A percentile compares a stretch with the other conserved stretches of the same genome.
phyloP scores from a whole-genome alignment of 2,329 filamentous ascomycete genomes.

The Exophiala aquamarina region DNA sequence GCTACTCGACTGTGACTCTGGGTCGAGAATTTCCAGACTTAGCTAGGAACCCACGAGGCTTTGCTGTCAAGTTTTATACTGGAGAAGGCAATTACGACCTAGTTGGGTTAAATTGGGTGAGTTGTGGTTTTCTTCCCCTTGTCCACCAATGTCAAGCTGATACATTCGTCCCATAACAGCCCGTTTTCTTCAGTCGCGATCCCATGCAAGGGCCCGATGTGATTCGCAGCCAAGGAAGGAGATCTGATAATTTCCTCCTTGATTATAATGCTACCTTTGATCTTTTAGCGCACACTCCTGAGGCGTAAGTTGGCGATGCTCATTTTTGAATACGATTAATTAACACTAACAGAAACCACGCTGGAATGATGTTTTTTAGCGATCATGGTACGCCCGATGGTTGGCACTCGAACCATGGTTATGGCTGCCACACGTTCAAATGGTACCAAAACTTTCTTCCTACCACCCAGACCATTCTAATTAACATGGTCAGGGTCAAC shows the following conservation, averaged over 20 bases:
- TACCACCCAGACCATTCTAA: constrained; percentile 5
- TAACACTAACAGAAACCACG: constrained; percentile 40
- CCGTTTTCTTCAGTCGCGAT: constrained; percentile 52
- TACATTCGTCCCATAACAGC: no score
- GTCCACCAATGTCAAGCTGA: not conserved
- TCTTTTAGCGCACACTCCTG: constrained; percentile 31
- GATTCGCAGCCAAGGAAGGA: constrained; percentile 48
- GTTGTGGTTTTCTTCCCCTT: not conserved
- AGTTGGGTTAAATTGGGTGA: constrained; percentile 47
- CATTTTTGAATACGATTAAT: no score
- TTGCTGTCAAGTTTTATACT: constrained; percentile 53
- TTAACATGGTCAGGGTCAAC: constrained; percentile 39
- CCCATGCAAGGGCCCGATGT: constrained; percentile 50
- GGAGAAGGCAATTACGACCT: constrained; percentile 52
- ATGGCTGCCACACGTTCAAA: constrained; percentile 50
- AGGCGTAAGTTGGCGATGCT: no score
- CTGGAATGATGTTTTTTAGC: constrained; percentile 51
- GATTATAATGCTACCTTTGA: constrained; percentile 52
- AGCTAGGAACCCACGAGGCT: constrained; percentile 48
- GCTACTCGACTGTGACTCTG: constrained; percentile 47
- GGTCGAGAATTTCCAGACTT: constrained; percentile 46
- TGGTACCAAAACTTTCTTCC: constrained; percentile 30
- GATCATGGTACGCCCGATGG: constrained; percentile 51
- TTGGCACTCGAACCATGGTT: constrained; percentile 45
- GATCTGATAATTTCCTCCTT: constrained; percentile 50